Evolutionary conservation across 306 rosid genomes (phyloP), one percentile per base, ranked within the genome.

Genomic region (Datisca glomerata): DNA sequence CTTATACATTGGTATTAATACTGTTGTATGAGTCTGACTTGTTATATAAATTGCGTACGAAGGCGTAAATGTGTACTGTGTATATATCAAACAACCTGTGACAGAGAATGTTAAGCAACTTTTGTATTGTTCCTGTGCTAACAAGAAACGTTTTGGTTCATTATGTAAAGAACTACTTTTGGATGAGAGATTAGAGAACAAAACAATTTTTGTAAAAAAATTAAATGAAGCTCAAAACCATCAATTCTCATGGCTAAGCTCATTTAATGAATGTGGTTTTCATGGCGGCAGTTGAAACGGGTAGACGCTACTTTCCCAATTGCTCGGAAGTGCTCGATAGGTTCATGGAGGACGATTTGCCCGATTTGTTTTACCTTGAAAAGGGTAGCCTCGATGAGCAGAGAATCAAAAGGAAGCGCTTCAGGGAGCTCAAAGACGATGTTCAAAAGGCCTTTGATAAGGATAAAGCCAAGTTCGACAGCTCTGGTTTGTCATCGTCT

Each of bases 321-420:
- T 71, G 78, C 55, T 71, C 78, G 0, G 78, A 71, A 71, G 78
- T 57, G 16, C 58, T 71, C 50, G 78, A 71, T 41, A 71, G 65
- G 56, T 71, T 71, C 47, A 56, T 71, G 62, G 73, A 43, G 21
- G 73, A 65, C 29, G 78, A 61, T 53, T 47, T 65, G 25, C 71
- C 68, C 7, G 69, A 60, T 37, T 53, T 71, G 40, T 43, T 61
- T 9, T 60, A 36, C 55, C 72, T 71, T 4, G 59, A 61, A 41
- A 51, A 8, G 28, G 78, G 78, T 24, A 60, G 60, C 5, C 47
- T 41, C 4, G 72, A 60, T 4, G 72, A 71, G 66, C 69, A 65
- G 45, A 59, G 51, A 31, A 43, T 61, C 34, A 71, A 71, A 53
- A 53, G 63, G 49, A 56, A 4, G 62, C 71, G 78, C 20, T 71